Conservation (phyloP, 2,329 filamentous ascomycete genomes). For the Penicillium olsonii region DNA sequence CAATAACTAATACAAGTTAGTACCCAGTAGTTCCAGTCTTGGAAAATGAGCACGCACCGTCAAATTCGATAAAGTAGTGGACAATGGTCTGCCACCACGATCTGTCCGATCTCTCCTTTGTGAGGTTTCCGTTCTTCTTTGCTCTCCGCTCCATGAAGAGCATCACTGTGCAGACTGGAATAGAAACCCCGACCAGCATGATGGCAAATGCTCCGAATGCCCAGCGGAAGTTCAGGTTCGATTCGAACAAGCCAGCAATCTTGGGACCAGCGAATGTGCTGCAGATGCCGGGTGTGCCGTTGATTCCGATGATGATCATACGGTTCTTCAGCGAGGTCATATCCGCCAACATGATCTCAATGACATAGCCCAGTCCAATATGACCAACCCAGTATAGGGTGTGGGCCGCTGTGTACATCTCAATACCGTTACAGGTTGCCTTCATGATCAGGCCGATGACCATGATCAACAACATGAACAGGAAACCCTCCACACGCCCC, state of each 20-base stretch:
- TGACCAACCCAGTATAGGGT: slow-evolving; percentile 55
- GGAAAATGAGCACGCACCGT: slow-evolving; percentile 13
- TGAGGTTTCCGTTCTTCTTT: slow-evolving; percentile 33
- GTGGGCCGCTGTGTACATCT: slow-evolving; percentile 11
- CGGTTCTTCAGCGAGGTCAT: slow-evolving; percentile 62
- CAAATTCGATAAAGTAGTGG: slow-evolving; percentile 26
- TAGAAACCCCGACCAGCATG: slow-evolving; percentile 46
- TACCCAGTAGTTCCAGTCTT: not conserved
- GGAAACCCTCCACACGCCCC: slow-evolving; percentile 11
- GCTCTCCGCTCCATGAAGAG: slow-evolving; percentile 58
- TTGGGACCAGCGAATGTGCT: slow-evolving; percentile 52
- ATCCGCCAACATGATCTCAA: slow-evolving; percentile 63
- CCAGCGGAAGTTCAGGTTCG: slow-evolving; percentile 61
- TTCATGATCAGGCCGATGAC: slow-evolving; percentile 11
- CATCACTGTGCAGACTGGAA: slow-evolving; percentile 59
- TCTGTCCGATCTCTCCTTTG: slow-evolving; percentile 15
- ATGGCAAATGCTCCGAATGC: slow-evolving; percentile 64
- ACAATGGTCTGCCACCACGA: slow-evolving; percentile 16
- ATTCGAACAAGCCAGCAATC: slow-evolving; percentile 54
- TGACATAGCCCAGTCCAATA: slow-evolving; percentile 56
- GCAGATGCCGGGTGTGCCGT: slow-evolving; percentile 61
- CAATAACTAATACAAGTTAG: slow-evolving; percentile 6
- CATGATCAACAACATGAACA: slow-evolving; percentile 9
- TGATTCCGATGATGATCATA: slow-evolving; percentile 60
- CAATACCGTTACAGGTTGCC: slow-evolving; percentile 9